phyloP scores from a whole-genome alignment of 139 green algal species.

The Mesotaenium endlicherianum region DNA sequence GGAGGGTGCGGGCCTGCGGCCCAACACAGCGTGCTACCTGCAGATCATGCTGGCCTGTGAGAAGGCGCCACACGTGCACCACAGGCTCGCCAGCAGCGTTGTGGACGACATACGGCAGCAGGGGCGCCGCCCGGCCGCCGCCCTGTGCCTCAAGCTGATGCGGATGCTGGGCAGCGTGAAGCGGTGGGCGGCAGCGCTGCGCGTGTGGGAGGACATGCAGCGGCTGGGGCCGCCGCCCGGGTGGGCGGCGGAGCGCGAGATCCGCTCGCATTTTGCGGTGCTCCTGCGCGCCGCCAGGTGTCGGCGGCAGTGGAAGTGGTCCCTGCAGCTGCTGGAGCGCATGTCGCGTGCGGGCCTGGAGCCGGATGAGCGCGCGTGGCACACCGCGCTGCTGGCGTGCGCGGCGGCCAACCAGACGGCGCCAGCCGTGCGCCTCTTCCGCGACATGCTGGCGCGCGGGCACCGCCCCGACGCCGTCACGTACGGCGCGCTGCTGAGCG shows the following conservation, averaged over 20 bases:
- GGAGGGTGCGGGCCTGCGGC: too few relatives aligned
- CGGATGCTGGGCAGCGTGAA: slow-evolving; percentile 7
- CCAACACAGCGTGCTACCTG: too few relatives aligned
- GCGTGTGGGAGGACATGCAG: slow-evolving; percentile 25
- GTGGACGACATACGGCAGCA: too few relatives aligned
- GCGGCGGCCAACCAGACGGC: slow-evolving; percentile 2
- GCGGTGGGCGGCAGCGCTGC: slow-evolving; percentile 31
- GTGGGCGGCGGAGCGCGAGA: background rate
- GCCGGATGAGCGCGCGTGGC: slow-evolving; percentile 16
- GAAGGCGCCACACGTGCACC: too few relatives aligned
- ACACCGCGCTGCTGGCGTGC: slow-evolving; percentile 19
- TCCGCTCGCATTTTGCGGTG: slow-evolving; percentile 13
- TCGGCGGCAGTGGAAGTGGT: slow-evolving; percentile 35
- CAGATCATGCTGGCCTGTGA: too few relatives aligned
- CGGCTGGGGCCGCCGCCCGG: background rate
- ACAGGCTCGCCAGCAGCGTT: too few relatives aligned
- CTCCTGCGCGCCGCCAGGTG: slow-evolving; percentile 8
- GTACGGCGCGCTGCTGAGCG: slow-evolving; percentile 34
- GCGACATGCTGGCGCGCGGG: slow-evolving; percentile 9
- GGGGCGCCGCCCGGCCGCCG: background rate
- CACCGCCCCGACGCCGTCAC: background rate
- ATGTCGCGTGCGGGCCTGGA: slow-evolving; percentile 20
- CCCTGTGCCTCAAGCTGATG: slow-evolving; percentile 20
- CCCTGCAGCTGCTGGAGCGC: slow-evolving; percentile 16
- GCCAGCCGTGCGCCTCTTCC: slow-evolving; percentile 6